phyloP scores from a whole-genome alignment of 768 basidiomycete genomes.

The Nevesoporus exiguus region DNA sequence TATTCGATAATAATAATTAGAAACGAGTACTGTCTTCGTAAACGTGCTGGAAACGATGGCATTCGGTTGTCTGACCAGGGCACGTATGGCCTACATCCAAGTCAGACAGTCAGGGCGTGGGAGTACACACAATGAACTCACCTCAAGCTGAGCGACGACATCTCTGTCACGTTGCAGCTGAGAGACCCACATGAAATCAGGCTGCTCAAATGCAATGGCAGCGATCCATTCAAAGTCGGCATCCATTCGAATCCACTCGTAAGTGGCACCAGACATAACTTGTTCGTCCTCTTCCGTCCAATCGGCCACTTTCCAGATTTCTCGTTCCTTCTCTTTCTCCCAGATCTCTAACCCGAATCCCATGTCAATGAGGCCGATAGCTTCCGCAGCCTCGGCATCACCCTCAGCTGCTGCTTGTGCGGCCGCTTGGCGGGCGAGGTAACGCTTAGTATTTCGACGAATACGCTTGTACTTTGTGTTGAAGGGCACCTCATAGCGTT shows the following conservation, averaged over 20 bases:
- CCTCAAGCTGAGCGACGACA: slow-evolving; percentile 96
- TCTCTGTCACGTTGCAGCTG: slow-evolving; percentile 94
- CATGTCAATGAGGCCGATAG: slow-evolving; percentile 92
- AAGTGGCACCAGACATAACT: slow-evolving; percentile 90
- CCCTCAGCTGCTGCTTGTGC: slow-evolving; percentile 92
- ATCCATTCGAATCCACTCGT: slow-evolving; percentile 99
- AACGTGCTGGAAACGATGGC: slow-evolving; percentile 87
- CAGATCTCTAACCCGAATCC: slow-evolving; percentile 91
- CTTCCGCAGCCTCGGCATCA: slow-evolving; percentile 87
- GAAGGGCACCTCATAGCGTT: slow-evolving; percentile 97
- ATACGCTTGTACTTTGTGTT: slow-evolving; percentile 98
- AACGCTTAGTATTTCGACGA: slow-evolving; percentile 94
- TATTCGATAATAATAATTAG: slow-evolving; percentile 94
- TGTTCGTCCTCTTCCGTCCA: slow-evolving; percentile 98
- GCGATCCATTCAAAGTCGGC: slow-evolving; percentile 99
- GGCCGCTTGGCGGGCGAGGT: slow-evolving; percentile 87
- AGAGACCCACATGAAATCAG: slow-evolving; percentile 98
- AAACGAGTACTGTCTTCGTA: slow-evolving; percentile 90
- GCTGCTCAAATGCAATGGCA: slow-evolving; percentile 88
- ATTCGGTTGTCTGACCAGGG: slow-evolving; percentile 76
- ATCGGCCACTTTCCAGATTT: slow-evolving; percentile 95
- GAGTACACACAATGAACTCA: slow-evolving; percentile 34
- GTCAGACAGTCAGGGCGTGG: slow-evolving; percentile 7
- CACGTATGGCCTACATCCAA: slow-evolving; percentile 79
- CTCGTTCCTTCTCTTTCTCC: slow-evolving; percentile 92